A percentile compares a stretch with the other conserved stretches of the same genome.
These are phyloP conservation scores for Thermochaetoides thermophila DNA, from an alignment of 495 filamentous ascomycete genomes.

Conservation along the genomic window DNA sequence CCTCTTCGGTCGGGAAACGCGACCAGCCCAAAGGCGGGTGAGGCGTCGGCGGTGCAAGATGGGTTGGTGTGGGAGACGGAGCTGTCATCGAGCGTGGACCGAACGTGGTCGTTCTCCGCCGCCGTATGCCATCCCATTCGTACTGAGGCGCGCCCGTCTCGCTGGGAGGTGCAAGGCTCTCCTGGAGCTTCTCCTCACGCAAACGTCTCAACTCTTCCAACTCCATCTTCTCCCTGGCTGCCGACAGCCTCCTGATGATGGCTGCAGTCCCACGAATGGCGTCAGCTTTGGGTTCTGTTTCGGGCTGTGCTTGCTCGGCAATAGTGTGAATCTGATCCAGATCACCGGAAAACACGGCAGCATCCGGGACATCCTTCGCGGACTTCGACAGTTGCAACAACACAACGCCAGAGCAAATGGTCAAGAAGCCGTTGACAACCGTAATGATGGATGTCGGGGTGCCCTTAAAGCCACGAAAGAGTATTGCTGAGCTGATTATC, in stretches of 20 bases:
- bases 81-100: conserved; percentile 17
- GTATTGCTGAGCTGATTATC: conserved; percentile 80
- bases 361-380: conserved; percentile 89
- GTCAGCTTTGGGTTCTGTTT: conserved; percentile 90
- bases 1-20: conserved; percentile 56
- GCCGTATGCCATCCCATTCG: conserved; percentile 87
- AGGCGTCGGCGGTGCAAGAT: conserved; percentile 31
- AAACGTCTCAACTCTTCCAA: conserved; percentile 65
- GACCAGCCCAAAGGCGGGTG: conserved; percentile 86
- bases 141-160: conserved; percentile 46
- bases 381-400: conserved; percentile 94
- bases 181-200: conserved; percentile 58
- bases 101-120: conserved; percentile 50
- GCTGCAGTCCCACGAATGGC: conserved; percentile 86
- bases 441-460: conserved; percentile 67
- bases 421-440: conserved; percentile 83
- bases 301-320: conserved; percentile 84
- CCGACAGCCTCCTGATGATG: conserved; percentile 72
- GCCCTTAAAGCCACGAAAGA: conserved; percentile 92
- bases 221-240: conserved; percentile 62
- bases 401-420: conserved; percentile 94
- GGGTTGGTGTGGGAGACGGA: conserved; percentile 21
- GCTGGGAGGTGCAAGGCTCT: conserved; percentile 55
- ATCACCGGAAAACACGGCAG: conserved; percentile 84
- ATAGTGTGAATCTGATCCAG: conserved; percentile 91